Base-by-base conservation (phyloP, 495 filamentous ascomycete genomes). In the Penicillium bovifimosum region DNA sequence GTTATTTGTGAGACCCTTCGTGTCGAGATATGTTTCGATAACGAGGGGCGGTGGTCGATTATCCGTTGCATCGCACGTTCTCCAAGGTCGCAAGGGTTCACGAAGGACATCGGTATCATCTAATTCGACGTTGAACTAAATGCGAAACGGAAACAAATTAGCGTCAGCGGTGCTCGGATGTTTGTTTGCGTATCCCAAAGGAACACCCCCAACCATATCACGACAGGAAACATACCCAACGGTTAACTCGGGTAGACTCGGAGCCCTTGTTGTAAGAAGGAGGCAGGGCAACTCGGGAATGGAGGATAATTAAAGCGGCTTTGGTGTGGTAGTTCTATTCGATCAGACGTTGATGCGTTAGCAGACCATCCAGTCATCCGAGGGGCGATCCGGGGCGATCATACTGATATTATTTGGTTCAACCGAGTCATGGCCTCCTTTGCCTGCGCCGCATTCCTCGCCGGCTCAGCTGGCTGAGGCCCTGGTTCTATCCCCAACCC, bases 121-220 rank as follows among this genome's bases (percentile, higher is more conserved):
- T 40, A 96, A 77, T 43, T 96, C 89, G 55, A 96, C 81, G 64
- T 95, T 93, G 70, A 96, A 98, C 93, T 97, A 28, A 18, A 40
- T 10, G 9, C 3, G 3, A 17, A 9, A 44, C 16, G 5, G 5
- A 55, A 31, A 28, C 61, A 34, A 61, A 59, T 62, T 27, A 66
- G 51, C 47, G 3, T 31, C 17, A 16, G 18, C 14, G 32, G 29
- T 20, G 39, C 27, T 10, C 5, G 26, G 35, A 52, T 28, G 28
- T 7, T 7, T 20, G 10, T 6, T 6, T 14, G 28, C n/a, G n/a
- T n/a, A n/a, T 18, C 5, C 24, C 47, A 5, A 14, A 20, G 33
- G 9, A 33, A 20, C 31, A 54, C 45, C 31, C 28, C 35, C 33
- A 39, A 47, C 5, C 29, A 11, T 17, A 18, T 26, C 18, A 41